Evolutionary conservation across 768 basidiomycete species (phyloP).

Genomic region (Vararia minispora): DNA sequence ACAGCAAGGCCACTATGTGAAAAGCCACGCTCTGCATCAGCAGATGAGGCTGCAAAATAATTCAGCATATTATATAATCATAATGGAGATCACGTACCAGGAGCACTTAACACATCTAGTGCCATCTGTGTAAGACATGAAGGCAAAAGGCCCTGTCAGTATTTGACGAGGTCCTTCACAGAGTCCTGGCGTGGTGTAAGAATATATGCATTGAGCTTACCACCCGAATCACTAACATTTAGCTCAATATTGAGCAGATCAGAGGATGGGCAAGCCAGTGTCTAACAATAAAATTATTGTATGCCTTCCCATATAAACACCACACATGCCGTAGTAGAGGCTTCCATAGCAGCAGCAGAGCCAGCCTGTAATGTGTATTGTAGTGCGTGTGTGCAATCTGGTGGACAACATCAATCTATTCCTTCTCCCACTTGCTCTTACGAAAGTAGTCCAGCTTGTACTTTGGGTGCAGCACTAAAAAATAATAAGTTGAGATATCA

Average conservation of each 20-base stretch:
- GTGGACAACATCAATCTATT: slow-evolving; percentile 20
- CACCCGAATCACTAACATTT: too few species aligned
- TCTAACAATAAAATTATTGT: too few species aligned
- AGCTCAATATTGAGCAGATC: too few species aligned
- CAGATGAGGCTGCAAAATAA: slow-evolving; percentile 16
- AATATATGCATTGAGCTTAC: too few species aligned
- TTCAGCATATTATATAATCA: background rate
- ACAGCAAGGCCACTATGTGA: slow-evolving; percentile 20
- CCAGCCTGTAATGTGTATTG: slow-evolving; percentile 13
- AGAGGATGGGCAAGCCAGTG: too few species aligned
- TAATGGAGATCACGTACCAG: slow-evolving; percentile 11
- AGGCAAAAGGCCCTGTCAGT: background rate
- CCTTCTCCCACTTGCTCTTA: slow-evolving; percentile 13
- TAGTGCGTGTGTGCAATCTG: slow-evolving; percentile 14
- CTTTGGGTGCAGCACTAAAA: slow-evolving; percentile 19
- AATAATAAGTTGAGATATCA: background rate
- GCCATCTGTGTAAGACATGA: slow-evolving; percentile 5
- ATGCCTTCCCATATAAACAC: too few species aligned
- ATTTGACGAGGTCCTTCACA: background rate
- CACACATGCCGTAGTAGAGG: too few species aligned
- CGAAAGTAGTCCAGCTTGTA: slow-evolving; percentile 20
- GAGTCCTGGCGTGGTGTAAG: too few species aligned
- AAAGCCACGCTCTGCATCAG: slow-evolving; percentile 21
- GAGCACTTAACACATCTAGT: slow-evolving; percentile 7
- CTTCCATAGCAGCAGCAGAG: background rate